phyloP scores from a whole-genome alignment of 768 basidiomycete genomes.

The Suillus plorans region DNA sequence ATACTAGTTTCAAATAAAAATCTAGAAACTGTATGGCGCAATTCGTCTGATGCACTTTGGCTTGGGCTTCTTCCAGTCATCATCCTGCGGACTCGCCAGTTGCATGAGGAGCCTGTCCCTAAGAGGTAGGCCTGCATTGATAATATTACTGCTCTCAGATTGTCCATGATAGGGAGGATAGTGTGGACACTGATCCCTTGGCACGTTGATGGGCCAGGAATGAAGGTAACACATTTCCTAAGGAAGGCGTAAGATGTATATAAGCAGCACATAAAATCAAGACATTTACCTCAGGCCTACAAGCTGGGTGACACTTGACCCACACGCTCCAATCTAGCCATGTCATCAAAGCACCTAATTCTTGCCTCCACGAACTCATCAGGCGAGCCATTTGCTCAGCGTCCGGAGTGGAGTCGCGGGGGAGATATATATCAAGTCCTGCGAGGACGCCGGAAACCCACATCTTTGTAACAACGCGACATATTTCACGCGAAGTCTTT shows the following conservation, averaged over 20 bases:
- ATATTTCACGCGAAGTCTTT: constrained; percentile 19
- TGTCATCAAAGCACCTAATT: constrained; percentile 37
- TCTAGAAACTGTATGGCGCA: constrained; percentile 1
- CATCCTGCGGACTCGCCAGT: background rate
- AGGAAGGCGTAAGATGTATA: background rate
- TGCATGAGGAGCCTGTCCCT: background rate
- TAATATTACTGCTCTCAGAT: background rate
- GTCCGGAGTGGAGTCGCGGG: background rate
- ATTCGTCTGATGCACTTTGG: constrained; percentile 13
- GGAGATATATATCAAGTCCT: constrained; percentile 7
- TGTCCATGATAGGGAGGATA: background rate
- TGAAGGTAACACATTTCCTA: constrained; percentile 13
- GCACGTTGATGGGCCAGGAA: background rate
- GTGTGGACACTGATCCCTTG: background rate
- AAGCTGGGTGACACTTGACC: constrained; percentile 47
- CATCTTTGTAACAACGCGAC: constrained; percentile 19
- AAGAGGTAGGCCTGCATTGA: background rate
- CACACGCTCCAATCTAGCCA: constrained; percentile 58
- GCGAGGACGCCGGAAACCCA: constrained; percentile 19
- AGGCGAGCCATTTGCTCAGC: constrained; percentile 11
- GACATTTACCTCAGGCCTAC: constrained; percentile 40
- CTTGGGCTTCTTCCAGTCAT: constrained; percentile 8
- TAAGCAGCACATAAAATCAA: background rate
- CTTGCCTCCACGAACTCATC: constrained; percentile 33
- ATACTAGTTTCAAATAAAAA: background rate